Percentiles rank a stretch among this genome's conserved stretches.
These are phyloP conservation scores for Colletotrichum nymphaeae DNA, from an alignment of 2,329 filamentous ascomycete genomes.

Conservation along the genomic window DNA sequence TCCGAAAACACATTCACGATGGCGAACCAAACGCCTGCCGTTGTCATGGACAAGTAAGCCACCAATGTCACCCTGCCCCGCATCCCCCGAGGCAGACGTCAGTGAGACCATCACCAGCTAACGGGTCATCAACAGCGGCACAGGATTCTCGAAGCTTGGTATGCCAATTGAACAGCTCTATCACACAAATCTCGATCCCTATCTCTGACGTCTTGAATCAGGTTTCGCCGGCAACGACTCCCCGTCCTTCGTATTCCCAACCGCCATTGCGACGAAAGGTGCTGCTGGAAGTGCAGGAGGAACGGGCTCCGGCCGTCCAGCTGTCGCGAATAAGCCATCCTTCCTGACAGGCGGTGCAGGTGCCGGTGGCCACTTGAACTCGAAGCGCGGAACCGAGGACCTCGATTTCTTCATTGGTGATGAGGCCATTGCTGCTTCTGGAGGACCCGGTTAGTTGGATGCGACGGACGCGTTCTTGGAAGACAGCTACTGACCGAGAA, in stretches of 20 bases:
- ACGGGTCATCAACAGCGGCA: conserved; percentile 77
- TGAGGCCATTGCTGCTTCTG: conserved; percentile 86
- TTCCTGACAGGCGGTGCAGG: conserved; percentile 94
- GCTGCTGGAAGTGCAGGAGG: conserved; percentile 76
- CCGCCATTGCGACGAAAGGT: conserved; percentile 95
- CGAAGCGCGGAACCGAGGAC: conserved; percentile 96
- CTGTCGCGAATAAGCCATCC: conserved; percentile 93
- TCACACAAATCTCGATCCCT: conserved; percentile 38
- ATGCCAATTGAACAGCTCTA: conserved; percentile 47
- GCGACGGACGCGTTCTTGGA: neutral
- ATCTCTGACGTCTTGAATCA: conserved; percentile 51
- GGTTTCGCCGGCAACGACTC: conserved; percentile 99
- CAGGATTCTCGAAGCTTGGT: conserved; percentile 99
- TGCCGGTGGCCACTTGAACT: conserved; percentile 82
- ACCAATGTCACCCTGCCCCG: conserved; percentile 43
- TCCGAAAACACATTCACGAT: conserved; percentile 59
- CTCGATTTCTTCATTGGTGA: conserved; percentile 99
- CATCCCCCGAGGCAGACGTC: conserved; percentile 40
- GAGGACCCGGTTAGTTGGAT: conserved; percentile 76
- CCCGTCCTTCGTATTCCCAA: conserved; percentile 98
- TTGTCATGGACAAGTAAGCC: conserved; percentile 99
- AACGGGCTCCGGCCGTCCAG: conserved; percentile 87
- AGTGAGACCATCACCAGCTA: conserved; percentile 35
- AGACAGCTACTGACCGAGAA: conserved; percentile 38
- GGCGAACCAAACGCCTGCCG: conserved; percentile 98